Conservation (phyloP, 1,284 basidiomycete genomes). For the Ceratobasidium sp. region DNA sequence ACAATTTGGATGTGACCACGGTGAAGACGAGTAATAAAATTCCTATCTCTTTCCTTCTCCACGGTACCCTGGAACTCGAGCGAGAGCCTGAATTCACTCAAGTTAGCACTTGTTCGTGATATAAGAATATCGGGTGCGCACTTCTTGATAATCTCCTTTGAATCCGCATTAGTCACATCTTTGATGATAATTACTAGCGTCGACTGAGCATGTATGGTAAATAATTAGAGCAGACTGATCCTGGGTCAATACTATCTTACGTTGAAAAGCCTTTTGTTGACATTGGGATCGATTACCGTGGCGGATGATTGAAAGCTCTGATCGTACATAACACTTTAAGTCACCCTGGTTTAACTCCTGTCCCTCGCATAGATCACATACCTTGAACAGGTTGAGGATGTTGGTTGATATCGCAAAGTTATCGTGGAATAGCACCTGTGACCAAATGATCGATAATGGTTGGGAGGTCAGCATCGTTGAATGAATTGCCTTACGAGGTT, state of each 20-base stretch:
- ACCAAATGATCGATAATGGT: neutral
- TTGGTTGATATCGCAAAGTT: constrained; percentile 43
- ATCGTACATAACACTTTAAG: neutral
- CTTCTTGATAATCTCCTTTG: constrained; percentile 59
- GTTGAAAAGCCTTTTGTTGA: constrained; percentile 63
- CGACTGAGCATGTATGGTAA: constrained; percentile 49
- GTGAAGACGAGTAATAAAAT: constrained; percentile 66
- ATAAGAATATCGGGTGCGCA: neutral
- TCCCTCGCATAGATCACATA: too few species aligned
- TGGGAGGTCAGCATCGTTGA: too few species aligned
- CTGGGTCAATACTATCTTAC: too few species aligned
- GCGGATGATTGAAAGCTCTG: constrained; percentile 68
- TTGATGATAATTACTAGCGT: constrained; percentile 68
- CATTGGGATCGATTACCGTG: constrained; percentile 61
- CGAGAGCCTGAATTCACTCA: constrained; percentile 53
- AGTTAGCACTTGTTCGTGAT: neutral
- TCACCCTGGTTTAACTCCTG: neutral
- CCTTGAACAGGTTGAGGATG: constrained; percentile 60
- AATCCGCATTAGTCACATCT: constrained; percentile 67
- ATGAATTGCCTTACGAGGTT: constrained; percentile 59
- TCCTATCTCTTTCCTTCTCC: constrained; percentile 62
- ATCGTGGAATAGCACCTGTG: constrained; percentile 56
- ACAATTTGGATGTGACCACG: constrained; percentile 62
- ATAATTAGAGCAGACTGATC: constrained; percentile 47
- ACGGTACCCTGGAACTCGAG: constrained; percentile 64